These are phyloP conservation scores for Candida vartiovaarae DNA, from an alignment of 805 yeast species.

Conservation along the genomic window DNA sequence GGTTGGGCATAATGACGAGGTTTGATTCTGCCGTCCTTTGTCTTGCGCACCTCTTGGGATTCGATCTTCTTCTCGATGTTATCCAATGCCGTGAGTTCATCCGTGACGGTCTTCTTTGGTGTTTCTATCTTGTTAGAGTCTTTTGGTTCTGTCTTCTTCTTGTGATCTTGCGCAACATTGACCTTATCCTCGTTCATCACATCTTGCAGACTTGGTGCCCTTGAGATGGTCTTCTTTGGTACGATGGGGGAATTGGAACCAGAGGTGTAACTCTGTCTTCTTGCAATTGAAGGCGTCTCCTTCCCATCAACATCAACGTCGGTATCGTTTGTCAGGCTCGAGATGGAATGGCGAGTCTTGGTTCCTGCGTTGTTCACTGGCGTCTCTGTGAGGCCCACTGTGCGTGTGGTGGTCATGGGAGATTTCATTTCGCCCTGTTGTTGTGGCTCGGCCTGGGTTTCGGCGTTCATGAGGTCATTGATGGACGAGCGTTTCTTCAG, in stretches of 20 bases:
- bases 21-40: slow-evolving; percentile 43
- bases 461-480: slow-evolving; percentile 15
- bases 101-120: slow-evolving; percentile 1
- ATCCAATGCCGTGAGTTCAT: slow-evolving; percentile 6
- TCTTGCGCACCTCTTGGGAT: neutral
- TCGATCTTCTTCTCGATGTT: slow-evolving; percentile 16
- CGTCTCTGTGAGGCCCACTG: neutral
- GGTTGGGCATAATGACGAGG: slow-evolving; percentile 58
- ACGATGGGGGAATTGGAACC: slow-evolving; percentile 21
- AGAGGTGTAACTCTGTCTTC: slow-evolving; percentile 22
- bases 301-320: slow-evolving; percentile 38
- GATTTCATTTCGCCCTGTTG: too few species aligned
- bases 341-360: slow-evolving; percentile 18
- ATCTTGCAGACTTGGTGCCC: slow-evolving; percentile 14
- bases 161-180: neutral
- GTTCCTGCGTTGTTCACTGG: slow-evolving; percentile 14
- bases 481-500: slow-evolving; percentile 16
- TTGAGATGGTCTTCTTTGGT: slow-evolving; percentile 14
- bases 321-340: slow-evolving; percentile 35
- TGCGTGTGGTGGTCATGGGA: too few species aligned
- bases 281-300: slow-evolving; percentile 29
- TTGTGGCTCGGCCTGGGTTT: neutral
- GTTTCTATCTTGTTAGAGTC: neutral
- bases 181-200: slow-evolving; percentile 8
- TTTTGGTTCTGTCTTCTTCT: neutral